Evolutionary conservation across 1,284 basidiomycete species (phyloP).

Genomic region (Pseudozyma pruni): DNA sequence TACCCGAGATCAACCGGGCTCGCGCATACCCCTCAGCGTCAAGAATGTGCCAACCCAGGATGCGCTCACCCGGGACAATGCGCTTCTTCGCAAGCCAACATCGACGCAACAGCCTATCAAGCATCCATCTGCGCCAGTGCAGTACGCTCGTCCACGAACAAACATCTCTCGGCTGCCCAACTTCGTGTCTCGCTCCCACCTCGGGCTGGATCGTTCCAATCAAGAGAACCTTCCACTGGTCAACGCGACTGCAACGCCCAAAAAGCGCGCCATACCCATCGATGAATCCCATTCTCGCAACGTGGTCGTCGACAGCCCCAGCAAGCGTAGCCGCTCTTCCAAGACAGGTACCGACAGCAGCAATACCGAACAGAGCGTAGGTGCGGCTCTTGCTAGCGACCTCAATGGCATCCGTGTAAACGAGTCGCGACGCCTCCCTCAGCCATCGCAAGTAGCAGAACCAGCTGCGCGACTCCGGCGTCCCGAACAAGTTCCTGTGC

Average conservation of each 20-base stretch:
- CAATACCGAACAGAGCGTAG: constrained; percentile 43
- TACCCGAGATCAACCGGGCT: constrained; percentile 25
- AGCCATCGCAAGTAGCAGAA: constrained; percentile 10
- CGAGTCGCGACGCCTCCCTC: constrained; percentile 19
- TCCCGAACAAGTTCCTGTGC: constrained; percentile 8
- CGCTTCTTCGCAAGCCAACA: constrained; percentile 26
- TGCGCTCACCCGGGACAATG: constrained; percentile 13
- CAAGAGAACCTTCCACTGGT: constrained; percentile 32
- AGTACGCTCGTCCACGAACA: constrained; percentile 30
- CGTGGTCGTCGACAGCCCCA: constrained; percentile 45
- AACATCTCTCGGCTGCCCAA: constrained; percentile 26
- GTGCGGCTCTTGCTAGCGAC: constrained; percentile 38
- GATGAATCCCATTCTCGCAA: constrained; percentile 64
- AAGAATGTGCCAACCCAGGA: constrained; percentile 42
- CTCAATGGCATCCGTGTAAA: constrained; percentile 45
- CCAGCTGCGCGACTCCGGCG: constrained; percentile 15
- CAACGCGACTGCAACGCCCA: constrained; percentile 52
- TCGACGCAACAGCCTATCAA: constrained; percentile 14
- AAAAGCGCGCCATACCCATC: constrained; percentile 63
- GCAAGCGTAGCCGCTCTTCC: constrained; percentile 55
- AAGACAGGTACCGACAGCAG: constrained; percentile 48
- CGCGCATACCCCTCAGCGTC: constrained; percentile 47
- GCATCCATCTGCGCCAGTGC: not conserved
- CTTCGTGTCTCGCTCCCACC: constrained; percentile 47
- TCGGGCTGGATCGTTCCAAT: constrained; percentile 41